phyloP scores from a whole-genome alignment of 2,329 filamentous ascomycete genomes.

The Monosporascus sp. region DNA sequence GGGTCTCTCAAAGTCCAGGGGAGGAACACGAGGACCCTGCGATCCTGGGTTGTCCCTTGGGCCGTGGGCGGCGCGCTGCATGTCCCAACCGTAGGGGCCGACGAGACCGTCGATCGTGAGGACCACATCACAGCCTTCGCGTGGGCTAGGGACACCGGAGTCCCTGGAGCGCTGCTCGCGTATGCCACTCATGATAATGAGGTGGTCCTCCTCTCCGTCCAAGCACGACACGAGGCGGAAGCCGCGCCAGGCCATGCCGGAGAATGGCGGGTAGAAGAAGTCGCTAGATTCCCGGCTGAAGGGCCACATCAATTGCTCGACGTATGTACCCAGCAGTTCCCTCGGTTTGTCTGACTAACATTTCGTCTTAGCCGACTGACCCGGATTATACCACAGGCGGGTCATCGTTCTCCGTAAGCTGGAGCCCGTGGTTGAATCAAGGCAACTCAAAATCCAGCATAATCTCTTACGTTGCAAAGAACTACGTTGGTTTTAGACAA shows the following conservation, averaged over 20 bases:
- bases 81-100: conserved; percentile 35
- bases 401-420: conserved; percentile 46
- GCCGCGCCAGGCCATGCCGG: conserved; percentile 13
- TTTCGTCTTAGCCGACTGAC: conserved; percentile 27
- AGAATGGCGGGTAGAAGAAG: conserved; percentile 45
- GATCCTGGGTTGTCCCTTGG: conserved; percentile 50
- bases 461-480: conserved; percentile 44
- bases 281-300: conserved; percentile 40
- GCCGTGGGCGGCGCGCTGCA: conserved; percentile 47
- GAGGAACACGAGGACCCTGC: conserved; percentile 34
- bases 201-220: conserved; percentile 45
- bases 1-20: conserved; percentile 22
- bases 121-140: conserved; percentile 44
- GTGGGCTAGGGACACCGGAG: conserved; percentile 42
- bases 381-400: conserved; percentile 43
- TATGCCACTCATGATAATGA: conserved; percentile 47
- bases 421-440: conserved; percentile 46
- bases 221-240: conserved; percentile 25
- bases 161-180: conserved; percentile 40
- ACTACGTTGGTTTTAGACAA: conserved; percentile 51
- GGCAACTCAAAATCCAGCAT: conserved; percentile 33
- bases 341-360: background rate
- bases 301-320: conserved; percentile 36
- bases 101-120: conserved; percentile 22
- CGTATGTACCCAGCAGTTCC: conserved; percentile 18